Evolutionary conservation across 1,284 basidiomycete genomes (phyloP).

Genomic region (Boletus mariae): DNA sequence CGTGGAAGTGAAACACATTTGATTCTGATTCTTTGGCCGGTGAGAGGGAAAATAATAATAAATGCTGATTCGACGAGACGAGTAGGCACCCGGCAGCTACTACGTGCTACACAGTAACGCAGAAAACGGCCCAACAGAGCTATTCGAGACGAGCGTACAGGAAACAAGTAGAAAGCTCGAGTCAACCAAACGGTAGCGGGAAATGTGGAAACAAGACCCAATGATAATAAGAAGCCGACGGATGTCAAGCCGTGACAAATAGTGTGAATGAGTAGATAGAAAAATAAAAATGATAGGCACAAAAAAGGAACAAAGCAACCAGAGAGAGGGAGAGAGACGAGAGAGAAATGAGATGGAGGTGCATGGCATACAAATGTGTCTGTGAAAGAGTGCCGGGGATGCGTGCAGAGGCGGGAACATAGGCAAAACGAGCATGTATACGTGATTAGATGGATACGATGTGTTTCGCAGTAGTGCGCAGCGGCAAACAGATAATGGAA

Average conservation of each 20-base stretch:
- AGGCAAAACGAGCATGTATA: slow-evolving; percentile 37
- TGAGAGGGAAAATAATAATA: slow-evolving; percentile 24
- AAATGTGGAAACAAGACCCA: slow-evolving; percentile 10
- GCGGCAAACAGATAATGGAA: slow-evolving; percentile 24
- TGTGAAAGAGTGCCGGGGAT: slow-evolving; percentile 21
- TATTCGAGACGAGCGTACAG: slow-evolving; percentile 29
- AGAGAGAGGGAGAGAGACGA: slow-evolving; percentile 1
- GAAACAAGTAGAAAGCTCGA: slow-evolving; percentile 33
- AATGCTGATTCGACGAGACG: slow-evolving; percentile 22
- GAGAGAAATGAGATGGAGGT: not conserved
- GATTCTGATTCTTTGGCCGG: not conserved
- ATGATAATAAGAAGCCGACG: slow-evolving; percentile 29
- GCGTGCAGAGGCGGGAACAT: slow-evolving; percentile 19
- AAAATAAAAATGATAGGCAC: slow-evolving; percentile 28
- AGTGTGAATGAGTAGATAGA: slow-evolving; percentile 33
- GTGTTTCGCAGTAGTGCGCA: slow-evolving; percentile 35
- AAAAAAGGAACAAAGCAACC: slow-evolving; percentile 25
- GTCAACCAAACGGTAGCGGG: slow-evolving; percentile 19
- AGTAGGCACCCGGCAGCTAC: slow-evolving; percentile 36
- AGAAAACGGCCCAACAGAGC: slow-evolving; percentile 26
- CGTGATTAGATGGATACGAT: slow-evolving; percentile 34
- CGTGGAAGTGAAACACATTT: slow-evolving; percentile 4
- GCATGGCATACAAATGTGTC: slow-evolving; percentile 28
- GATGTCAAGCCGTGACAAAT: slow-evolving; percentile 24
- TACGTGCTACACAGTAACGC: slow-evolving; percentile 35